Evolutionary conservation across 371 early-diverging fungal species (phyloP).

Genomic region (Syncephalastrum monosporum): DNA sequence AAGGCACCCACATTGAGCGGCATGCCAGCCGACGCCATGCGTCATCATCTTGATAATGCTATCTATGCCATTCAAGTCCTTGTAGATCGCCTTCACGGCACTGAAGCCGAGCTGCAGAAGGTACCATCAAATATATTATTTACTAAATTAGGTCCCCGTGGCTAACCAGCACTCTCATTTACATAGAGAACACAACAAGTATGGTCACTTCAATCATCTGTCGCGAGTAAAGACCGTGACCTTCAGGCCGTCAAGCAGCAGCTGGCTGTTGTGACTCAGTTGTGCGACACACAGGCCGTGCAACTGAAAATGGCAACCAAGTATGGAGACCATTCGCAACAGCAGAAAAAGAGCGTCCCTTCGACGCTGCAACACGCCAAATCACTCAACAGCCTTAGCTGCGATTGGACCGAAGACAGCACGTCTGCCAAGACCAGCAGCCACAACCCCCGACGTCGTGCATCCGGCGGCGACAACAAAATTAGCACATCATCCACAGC

Average conservation of each 20-base stretch:
- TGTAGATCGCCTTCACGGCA: conserved; percentile 11
- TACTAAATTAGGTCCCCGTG: no score
- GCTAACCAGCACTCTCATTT: conserved; percentile 1
- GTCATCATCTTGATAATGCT: conserved; percentile 23
- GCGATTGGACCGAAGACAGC: no score
- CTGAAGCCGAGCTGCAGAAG: conserved; percentile 16
- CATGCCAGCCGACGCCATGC: conserved; percentile 14
- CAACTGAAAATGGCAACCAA: conserved; percentile 8
- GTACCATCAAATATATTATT: conserved; percentile 2
- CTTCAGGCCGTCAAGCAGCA: conserved; percentile 25
- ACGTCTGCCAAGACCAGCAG: background rate
- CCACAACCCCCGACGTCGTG: conserved; percentile 8
- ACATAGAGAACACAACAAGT: conserved; percentile 20
- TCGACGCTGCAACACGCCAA: no score
- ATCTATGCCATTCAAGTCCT: conserved; percentile 23
- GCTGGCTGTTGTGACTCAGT: conserved; percentile 12
- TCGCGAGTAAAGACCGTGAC: conserved; percentile 31
- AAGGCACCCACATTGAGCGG: conserved; percentile 8
- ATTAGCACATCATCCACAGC: background rate
- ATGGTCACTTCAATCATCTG: conserved; percentile 22
- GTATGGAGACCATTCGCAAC: conserved; percentile 1
- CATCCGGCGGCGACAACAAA: conserved; percentile 4
- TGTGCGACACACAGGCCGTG: conserved; percentile 20
- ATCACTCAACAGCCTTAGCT: no score
- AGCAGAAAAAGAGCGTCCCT: background rate